These are phyloP conservation scores for Solanum pimpinellifolium DNA, from an alignment of 257 asterid genomes.

Conservation along the genomic window DNA sequence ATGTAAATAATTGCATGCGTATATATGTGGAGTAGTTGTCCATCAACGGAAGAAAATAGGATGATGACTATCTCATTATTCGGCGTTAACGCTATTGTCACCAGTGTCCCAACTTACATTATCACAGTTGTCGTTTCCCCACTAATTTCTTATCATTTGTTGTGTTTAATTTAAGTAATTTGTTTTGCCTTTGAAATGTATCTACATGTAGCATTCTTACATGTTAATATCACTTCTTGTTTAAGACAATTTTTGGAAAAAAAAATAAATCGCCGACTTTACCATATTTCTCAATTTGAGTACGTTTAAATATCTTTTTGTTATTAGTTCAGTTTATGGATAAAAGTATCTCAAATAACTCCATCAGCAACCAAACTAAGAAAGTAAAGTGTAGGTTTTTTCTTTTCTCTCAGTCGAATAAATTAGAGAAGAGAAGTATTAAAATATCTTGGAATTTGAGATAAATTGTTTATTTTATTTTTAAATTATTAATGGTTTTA, in stretches of 20 bases:
- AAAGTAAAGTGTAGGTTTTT: too few relatives aligned
- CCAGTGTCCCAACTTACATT: not conserved
- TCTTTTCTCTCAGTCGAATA: too few relatives aligned
- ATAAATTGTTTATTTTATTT: too few relatives aligned
- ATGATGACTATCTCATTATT: not conserved
- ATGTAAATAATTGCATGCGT: not conserved
- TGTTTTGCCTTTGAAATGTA: not conserved
- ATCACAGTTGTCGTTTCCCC: not conserved
- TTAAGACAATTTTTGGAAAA: not conserved
- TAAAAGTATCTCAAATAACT: not conserved
- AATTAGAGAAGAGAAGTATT: too few relatives aligned
- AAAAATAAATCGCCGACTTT: not conserved
- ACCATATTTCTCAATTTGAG: not conserved
- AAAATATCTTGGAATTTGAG: too few relatives aligned
- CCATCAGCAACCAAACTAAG: not conserved
- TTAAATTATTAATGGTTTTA: rapidly evolving
- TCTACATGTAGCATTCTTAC: not conserved
- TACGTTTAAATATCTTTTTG: not conserved
- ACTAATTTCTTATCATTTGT: not conserved
- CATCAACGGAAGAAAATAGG: not conserved
- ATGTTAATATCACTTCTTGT: not conserved
- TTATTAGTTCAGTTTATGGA: not conserved
- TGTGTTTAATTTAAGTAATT: not conserved
- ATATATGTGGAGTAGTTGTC: not conserved
- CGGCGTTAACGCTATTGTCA: not conserved